Evolutionary conservation across 805 yeast species (phyloP).

Genomic region (Kuraishia hungarica): DNA sequence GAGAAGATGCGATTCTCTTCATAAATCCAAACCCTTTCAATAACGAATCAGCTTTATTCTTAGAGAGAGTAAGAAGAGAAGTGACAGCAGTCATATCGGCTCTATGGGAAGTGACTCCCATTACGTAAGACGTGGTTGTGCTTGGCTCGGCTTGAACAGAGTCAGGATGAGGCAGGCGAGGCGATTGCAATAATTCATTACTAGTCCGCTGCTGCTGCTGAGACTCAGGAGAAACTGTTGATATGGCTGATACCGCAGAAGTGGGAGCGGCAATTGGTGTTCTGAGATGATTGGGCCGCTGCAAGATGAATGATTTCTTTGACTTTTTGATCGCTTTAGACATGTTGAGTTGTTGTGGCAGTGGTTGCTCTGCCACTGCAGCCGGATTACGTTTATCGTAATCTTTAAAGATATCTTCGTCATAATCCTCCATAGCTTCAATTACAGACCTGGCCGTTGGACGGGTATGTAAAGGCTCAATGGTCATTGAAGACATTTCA

Average conservation of each 20-base stretch:
- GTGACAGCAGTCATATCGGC: conserved; percentile 30
- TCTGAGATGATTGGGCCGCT: neutral
- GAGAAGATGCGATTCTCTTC: conserved; percentile 23
- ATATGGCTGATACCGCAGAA: no score
- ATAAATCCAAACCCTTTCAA: conserved; percentile 18
- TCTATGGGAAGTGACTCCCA: conserved; percentile 25
- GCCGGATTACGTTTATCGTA: neutral
- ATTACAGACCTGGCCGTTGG: conserved; percentile 30
- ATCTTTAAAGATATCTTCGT: conserved; percentile 39
- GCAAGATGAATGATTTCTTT: neutral
- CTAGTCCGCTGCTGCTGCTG: no score
- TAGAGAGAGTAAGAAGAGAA: conserved; percentile 24
- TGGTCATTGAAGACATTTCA: conserved; percentile 62
- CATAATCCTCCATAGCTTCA: conserved; percentile 65
- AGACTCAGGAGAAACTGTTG: no score
- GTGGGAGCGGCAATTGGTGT: neutral
- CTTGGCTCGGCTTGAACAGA: conserved; percentile 8
- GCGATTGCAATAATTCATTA: neutral
- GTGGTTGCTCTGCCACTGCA: neutral
- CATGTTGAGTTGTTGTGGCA: neutral
- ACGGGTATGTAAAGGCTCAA: conserved; percentile 44
- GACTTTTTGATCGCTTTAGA: neutral
- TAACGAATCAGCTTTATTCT: conserved; percentile 5
- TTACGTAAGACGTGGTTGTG: conserved; percentile 24
- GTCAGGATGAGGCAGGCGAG: neutral